Evolutionary conservation across 164 flowering plant species (phyloP).

Genomic region (Warburgia ugandensis): DNA sequence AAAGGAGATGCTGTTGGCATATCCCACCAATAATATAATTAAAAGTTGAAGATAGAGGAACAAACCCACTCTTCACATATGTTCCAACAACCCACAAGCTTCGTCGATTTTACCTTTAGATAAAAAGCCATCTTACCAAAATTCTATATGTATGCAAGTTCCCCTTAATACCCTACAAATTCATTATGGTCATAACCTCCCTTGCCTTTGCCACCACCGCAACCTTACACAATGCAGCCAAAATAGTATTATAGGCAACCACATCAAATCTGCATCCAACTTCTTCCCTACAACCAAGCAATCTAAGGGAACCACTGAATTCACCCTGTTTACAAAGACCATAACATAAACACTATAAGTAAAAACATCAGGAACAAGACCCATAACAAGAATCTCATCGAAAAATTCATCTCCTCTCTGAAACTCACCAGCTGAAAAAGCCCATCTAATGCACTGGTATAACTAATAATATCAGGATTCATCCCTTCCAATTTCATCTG

Average conservation of each 20-base stretch:
- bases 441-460: conserved; percentile 50
- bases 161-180: conserved; percentile 28
- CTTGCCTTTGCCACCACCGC: conserved; percentile 35
- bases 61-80: conserved; percentile 32
- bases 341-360: conserved; percentile 57
- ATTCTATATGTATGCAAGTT: conserved; percentile 38
- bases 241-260: conserved; percentile 38
- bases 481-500: conserved; percentile 56
- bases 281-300: conserved; percentile 53
- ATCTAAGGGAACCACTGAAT: conserved; percentile 36
- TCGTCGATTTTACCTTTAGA: conserved; percentile 32
- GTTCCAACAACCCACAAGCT: conserved; percentile 38
- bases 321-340: conserved; percentile 58
- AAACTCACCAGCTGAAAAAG: conserved; percentile 33
- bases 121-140: conserved; percentile 40
- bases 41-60: conserved; percentile 22
- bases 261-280: conserved; percentile 59
- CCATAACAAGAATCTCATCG: conserved; percentile 73
- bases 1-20: conserved; percentile 24
- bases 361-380: conserved; percentile 60
- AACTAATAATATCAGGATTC: conserved; percentile 52
- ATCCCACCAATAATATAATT: conserved; percentile 38
- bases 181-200: conserved; percentile 39
- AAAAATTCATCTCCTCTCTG: conserved; percentile 49
- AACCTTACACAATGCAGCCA: conserved; percentile 29